These are phyloP conservation scores for Botrytis cinerea DNA, from an alignment of 2,329 filamentous ascomycete species.

Conservation along the genomic window DNA sequence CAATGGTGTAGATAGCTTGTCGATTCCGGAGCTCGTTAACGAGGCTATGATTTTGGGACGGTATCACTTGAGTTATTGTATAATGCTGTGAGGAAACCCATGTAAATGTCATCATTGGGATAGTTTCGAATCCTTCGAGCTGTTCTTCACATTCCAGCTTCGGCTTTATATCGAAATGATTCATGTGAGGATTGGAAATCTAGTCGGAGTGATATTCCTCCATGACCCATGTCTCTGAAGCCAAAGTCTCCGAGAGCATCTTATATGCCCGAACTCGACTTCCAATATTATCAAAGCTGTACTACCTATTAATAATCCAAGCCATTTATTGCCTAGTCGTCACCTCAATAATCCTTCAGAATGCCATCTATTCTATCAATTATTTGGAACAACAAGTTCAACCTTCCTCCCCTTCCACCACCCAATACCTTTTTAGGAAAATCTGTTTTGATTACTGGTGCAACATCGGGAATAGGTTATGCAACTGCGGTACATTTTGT, in stretches of 20 bases:
- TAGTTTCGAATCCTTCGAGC: too few species aligned
- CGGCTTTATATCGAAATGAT: neutral
- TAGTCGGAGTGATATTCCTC: conserved; percentile 22
- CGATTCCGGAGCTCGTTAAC: neutral
- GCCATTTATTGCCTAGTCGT: neutral
- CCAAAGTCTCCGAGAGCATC: conserved; percentile 25
- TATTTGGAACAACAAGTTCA: conserved; percentile 37
- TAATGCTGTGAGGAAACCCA: neutral
- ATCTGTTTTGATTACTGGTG: conserved; percentile 47
- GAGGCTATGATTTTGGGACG: neutral
- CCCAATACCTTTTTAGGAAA: conserved; percentile 36
- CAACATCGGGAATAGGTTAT: conserved; percentile 46
- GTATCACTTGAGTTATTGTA: neutral
- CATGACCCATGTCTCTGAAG: neutral
- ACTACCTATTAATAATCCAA: neutral
- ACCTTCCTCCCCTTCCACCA: conserved; percentile 35
- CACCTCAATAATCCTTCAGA: neutral
- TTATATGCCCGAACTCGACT: conserved; percentile 5
- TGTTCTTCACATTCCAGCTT: neutral
- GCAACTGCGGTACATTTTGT: conserved; percentile 46
- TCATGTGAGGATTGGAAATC: conserved; percentile 17
- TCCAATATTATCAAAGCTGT: conserved; percentile 15
- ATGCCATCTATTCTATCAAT: conserved; percentile 6
- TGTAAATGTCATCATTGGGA: neutral
- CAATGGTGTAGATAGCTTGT: neutral